These are phyloP conservation scores for Paramyrothecium sp. DNA, from an alignment of 2,329 filamentous ascomycete species.

Conservation along the genomic window DNA sequence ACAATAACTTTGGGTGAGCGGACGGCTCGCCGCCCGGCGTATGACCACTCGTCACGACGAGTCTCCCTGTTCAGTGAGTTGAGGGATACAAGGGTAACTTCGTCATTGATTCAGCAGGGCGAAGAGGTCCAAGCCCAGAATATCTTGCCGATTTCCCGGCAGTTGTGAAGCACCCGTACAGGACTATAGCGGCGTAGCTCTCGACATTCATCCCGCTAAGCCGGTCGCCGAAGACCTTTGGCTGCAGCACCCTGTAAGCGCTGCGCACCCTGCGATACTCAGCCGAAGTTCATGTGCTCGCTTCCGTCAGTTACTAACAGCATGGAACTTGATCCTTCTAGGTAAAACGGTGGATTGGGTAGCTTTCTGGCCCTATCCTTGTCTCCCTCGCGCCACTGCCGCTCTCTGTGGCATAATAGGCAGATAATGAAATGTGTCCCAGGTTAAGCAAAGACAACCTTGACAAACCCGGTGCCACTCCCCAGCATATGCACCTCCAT, in stretches of 20 bases:
- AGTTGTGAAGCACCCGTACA: neutral
- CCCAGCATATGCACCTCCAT: neutral
- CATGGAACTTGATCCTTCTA: neutral
- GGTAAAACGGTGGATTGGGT: neutral
- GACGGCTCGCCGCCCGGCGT: neutral
- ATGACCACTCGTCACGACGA: neutral
- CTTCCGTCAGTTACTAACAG: neutral
- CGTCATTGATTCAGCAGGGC: neutral
- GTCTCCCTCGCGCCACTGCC: neutral
- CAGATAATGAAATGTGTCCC: neutral
- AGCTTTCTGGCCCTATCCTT: neutral
- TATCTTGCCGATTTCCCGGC: neutral
- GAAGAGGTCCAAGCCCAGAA: neutral
- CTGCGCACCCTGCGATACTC: neutral
- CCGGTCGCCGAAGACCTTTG: neutral
- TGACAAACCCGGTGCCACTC: neutral
- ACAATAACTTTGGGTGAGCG: slow-evolving; percentile 6
- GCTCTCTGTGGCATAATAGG: neutral
- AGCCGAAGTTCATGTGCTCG: neutral
- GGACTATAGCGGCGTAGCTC: neutral
- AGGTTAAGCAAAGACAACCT: neutral
- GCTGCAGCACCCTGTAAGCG: neutral
- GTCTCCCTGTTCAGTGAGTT: neutral
- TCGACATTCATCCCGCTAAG: neutral
- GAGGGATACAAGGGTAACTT: neutral